A percentile compares a stretch with the other conserved stretches of the same genome.
phyloP scores from a whole-genome alignment of 139 green algal species.

The Auxenochlorella protothecoides region DNA sequence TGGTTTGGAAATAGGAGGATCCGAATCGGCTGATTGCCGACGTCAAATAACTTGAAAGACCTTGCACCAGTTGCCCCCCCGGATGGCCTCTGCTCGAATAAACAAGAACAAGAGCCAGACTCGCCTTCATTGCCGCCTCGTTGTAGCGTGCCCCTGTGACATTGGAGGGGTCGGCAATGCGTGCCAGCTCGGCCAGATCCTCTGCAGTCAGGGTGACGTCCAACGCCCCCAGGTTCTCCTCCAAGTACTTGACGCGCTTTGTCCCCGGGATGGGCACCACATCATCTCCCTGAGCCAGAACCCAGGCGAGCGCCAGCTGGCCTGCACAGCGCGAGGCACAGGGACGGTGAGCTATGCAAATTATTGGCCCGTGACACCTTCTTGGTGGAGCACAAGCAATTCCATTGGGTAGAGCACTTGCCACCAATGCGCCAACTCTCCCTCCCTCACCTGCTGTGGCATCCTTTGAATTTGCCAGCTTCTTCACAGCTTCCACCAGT shows the following conservation, averaged over 20 bases:
- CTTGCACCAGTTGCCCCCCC: too few relatives aligned
- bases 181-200: conserved; percentile 30
- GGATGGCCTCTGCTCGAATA: too few relatives aligned
- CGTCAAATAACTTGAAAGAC: too few relatives aligned
- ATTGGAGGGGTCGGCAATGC: too few relatives aligned
- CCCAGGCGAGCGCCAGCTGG: conserved; percentile 64
- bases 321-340: conserved; percentile 17
- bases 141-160: too few relatives aligned
- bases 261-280: conserved; percentile 44
- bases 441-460: conserved; percentile 11
- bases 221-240: conserved; percentile 14
- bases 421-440: conserved; percentile 14
- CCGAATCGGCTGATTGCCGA: too few relatives aligned
- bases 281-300: conserved; percentile 47
- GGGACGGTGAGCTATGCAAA: too few relatives aligned
- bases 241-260: conserved; percentile 13
- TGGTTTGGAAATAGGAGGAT: too few relatives aligned
- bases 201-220: conserved; percentile 25
- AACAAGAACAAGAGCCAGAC: too few relatives aligned
- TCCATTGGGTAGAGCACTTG: too few relatives aligned
- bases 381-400: not conserved
- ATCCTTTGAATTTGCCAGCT: conserved; percentile 10
- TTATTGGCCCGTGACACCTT: conserved; percentile 4
- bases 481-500: too few relatives aligned
- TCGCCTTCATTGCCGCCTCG: too few relatives aligned